These are phyloP conservation scores for Fusarium sp. DNA, from an alignment of 2,329 filamentous ascomycete species.

Conservation along the genomic window DNA sequence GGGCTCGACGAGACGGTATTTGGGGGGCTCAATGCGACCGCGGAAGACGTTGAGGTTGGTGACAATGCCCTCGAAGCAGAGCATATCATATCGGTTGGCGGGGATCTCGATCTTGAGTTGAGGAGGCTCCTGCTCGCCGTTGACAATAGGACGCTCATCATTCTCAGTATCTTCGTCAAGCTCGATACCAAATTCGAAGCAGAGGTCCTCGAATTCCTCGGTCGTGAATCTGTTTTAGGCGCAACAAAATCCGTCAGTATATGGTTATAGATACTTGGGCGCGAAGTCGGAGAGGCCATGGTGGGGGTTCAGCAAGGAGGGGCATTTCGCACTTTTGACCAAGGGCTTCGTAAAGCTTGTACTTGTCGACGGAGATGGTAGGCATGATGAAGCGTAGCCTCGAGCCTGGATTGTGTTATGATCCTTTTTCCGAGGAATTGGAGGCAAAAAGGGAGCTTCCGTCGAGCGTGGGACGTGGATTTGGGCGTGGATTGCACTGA, in stretches of 20 bases:
- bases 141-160: constrained; percentile 78
- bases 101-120: constrained; percentile 99
- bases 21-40: constrained; percentile 80
- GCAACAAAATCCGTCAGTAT: constrained; percentile 40
- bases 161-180: constrained; percentile 95
- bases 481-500: constrained; percentile 48
- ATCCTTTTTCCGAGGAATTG: constrained; percentile 40
- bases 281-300: constrained; percentile 37
- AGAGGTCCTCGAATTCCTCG: constrained; percentile 95
- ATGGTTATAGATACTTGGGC: constrained; percentile 20
- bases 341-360: constrained; percentile 92
- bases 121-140: constrained; percentile 87
- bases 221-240: constrained; percentile 79
- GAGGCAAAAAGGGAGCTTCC: constrained; percentile 37
- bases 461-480: constrained; percentile 41
- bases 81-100: constrained; percentile 93
- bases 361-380: constrained; percentile 97
- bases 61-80: constrained; percentile 97
- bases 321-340: constrained; percentile 78
- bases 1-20: constrained; percentile 83
- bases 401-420: constrained; percentile 34
- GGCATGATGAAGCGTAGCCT: constrained; percentile 75
- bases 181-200: constrained; percentile 99
- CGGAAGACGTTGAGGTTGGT: constrained; percentile 97
- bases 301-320: constrained; percentile 43